These are phyloP conservation scores for Aspergillus novofumigatus DNA, from an alignment of 2,329 filamentous ascomycete species.

Conservation along the genomic window DNA sequence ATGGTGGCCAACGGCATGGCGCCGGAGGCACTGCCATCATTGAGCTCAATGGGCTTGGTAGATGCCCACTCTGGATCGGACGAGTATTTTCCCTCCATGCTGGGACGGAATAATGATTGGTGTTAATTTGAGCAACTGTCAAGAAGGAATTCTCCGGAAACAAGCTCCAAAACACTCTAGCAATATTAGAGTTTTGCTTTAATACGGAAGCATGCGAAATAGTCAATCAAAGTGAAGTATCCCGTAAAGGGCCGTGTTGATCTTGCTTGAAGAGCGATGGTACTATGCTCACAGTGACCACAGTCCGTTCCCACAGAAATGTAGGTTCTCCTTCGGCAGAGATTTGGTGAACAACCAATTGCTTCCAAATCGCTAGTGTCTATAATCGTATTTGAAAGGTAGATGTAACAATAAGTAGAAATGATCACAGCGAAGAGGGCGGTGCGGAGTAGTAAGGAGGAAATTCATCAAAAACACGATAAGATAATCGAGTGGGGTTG, in stretches of 20 bases:
- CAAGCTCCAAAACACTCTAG: neutral
- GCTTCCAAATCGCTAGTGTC: neutral
- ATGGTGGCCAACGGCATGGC: conserved; percentile 77
- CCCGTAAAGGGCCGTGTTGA: neutral
- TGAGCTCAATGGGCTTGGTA: conserved; percentile 73
- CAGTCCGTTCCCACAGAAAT: neutral
- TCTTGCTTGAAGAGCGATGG: neutral
- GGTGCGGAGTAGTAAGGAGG: neutral
- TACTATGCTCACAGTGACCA: neutral
- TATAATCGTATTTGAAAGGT: neutral
- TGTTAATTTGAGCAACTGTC: neutral
- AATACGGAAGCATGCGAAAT: neutral
- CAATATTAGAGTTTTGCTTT: neutral
- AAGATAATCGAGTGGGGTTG: conserved; percentile 17
- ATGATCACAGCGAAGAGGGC: neutral
- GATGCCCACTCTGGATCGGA: conserved; percentile 77
- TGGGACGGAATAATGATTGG: conserved; percentile 3
- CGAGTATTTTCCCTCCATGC: conserved; percentile 47
- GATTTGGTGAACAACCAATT: neutral
- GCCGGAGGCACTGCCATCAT: conserved; percentile 61
- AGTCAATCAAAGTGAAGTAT: neutral
- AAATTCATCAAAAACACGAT: neutral
- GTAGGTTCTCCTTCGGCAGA: neutral
- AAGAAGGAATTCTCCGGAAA: neutral
- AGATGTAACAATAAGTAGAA: neutral